phyloP scores from a whole-genome alignment of 2,329 filamentous ascomycete genomes.

The Penicillium verrucosum region DNA sequence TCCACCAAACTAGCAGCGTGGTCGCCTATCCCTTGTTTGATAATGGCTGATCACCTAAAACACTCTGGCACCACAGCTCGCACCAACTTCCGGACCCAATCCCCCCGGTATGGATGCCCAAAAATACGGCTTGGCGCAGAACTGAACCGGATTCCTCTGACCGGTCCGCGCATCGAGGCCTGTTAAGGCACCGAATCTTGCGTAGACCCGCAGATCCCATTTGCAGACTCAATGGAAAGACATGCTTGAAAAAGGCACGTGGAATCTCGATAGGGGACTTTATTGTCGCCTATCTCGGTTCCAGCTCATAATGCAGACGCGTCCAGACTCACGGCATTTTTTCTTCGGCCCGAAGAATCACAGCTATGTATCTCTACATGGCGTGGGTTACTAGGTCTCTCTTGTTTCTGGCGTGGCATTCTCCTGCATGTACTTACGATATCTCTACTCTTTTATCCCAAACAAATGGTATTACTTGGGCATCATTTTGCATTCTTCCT shows the following conservation, averaged over 20 bases:
- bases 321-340: neutral
- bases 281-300: neutral
- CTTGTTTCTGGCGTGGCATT: constrained; percentile 9
- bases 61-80: neutral
- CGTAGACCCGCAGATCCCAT: neutral
- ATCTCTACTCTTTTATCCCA: constrained; percentile 14
- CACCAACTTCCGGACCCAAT: constrained; percentile 2
- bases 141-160: neutral
- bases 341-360: neutral
- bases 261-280: neutral
- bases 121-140: neutral
- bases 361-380: constrained; percentile 4
- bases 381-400: constrained; percentile 4
- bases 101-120: constrained; percentile 3
- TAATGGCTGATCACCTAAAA: neutral
- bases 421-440: constrained; percentile 20
- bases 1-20: neutral
- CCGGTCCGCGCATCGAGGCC: constrained; percentile 3
- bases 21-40: neutral
- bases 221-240: neutral
- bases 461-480: constrained; percentile 2
- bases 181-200: neutral
- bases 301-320: neutral
- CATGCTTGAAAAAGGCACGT: neutral
- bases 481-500: neutral